Evolutionary conservation across 176 grass and related monocot species (phyloP), one percentile per base, ranked within the genome.

Genomic region (Saccharum officinarum): DNA sequence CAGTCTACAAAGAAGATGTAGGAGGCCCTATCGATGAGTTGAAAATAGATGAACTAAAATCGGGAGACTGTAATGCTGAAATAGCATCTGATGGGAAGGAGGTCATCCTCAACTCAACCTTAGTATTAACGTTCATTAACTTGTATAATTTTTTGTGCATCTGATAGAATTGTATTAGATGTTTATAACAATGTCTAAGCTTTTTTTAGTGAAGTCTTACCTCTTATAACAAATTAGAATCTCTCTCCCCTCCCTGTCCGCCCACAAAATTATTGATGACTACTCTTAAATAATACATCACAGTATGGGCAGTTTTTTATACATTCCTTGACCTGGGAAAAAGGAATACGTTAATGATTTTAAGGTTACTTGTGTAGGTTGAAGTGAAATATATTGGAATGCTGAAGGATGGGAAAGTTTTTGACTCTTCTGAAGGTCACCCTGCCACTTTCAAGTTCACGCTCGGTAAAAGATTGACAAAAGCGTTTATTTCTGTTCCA

Each of bases 391-490:
- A 65, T 65, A n/a, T 41, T 79, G 76, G 76, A 8, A 25, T 0
- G 59, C 30, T 79, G 23, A 8, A 9, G 22, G 15, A 45, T 79
- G 76, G 76, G 4, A 44, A 30, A 20, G 15, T 41, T 45, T 0
- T 79, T 3, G n/a, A 79, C 59, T 4, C 76, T 44, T 7, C 36
- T 26, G 1, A 40, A 4, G 52, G 54, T 57, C 7, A 2, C 12
- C 39, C 7, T 9, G 2, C 1, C 7, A 26, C 4, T 57, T 16
- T 0, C 59, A 16, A 25, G n/a, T 79, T 79, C 59, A 30, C 16
- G n/a, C 59, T 79, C 2, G 76, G 76, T 79, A 79, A 79, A 79
- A 31, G 34, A 63, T 45, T 20, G 15, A 31, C 39, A 44, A 63
- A 65, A 62, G 8, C 54, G 31, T 1, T 28, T 2, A 76, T 22